Evolutionary conservation across 2,329 filamentous ascomycete genomes (phyloP), one percentile per base, ranked within the genome.

Genomic region (Clonostachys chloroleuca): DNA sequence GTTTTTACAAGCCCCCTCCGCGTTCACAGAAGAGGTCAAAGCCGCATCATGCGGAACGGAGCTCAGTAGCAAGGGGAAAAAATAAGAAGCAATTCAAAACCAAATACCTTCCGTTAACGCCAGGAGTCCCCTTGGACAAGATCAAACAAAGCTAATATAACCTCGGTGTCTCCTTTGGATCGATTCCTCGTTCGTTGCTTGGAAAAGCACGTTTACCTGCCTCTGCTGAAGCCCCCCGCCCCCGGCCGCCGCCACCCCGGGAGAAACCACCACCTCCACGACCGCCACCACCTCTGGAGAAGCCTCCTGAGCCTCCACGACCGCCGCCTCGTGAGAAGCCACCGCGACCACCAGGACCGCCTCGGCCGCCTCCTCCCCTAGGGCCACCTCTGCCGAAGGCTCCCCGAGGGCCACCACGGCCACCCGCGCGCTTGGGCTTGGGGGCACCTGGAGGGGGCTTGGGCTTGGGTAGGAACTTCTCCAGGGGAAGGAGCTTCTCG

Each of bases 401-500:
- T 36, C 53, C 53, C 34, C 53, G 42, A 9, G 65, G 63, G 40
- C 71, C 68, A 13, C 65, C 64, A 8, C 67, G 62, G 18, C 68
- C 76, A 46, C 76, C 72, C 53, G 86, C 86, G 56, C 83, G 85
- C 63, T 76, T 78, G 54, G 73, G 67, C 70, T 78, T 78, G 53
- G 74, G 69, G 71, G 84, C 81, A 61, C 87, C 86, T 56, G 77
- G 75, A 34, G 74, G 72, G 45, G 77, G 75, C 77, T 96, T 96
- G 47, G 92, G 92, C 78, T 92, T 96, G 54, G 94, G 94, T 50
- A 97, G 77, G 80, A 99, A 99, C 78, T 87, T 91, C 70, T 99
- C 94, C 59, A 97, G 75, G 41, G 94, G 92, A 52, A 99, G 78
- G 45, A 96, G 83, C 78, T 96, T 99, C 74, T 97, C 94, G 62